A percentile compares a stretch with the other conserved stretches of the same genome.
phyloP scores from a whole-genome alignment of 176 grass and related monocot species.

The Stipa capillata region DNA sequence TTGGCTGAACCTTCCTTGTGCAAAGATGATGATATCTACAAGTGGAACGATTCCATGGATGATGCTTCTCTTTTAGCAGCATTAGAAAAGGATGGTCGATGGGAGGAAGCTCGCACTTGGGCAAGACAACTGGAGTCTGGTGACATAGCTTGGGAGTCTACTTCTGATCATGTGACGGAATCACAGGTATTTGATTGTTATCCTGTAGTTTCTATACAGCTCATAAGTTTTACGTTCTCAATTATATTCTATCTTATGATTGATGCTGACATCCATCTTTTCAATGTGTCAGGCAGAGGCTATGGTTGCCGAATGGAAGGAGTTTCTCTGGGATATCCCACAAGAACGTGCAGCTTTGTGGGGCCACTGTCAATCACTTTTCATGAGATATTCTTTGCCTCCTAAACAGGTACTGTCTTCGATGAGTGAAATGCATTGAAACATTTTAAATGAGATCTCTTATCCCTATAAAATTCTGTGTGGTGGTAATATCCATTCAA shows the following conservation, averaged over 20 bases:
- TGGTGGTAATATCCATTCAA: background rate
- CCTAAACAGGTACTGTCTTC: slow-evolving; percentile 50
- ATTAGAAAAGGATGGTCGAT: slow-evolving; percentile 69
- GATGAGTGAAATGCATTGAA: background rate
- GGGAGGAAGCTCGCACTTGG: slow-evolving; percentile 93
- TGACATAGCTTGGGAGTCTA: slow-evolving; percentile 66
- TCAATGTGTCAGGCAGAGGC: slow-evolving; percentile 66
- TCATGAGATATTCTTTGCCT: slow-evolving; percentile 75
- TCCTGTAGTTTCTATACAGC: background rate
- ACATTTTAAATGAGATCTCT: background rate
- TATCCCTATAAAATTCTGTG: slow-evolving; percentile 1
- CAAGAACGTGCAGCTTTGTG: slow-evolving; percentile 94
- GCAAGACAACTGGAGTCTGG: slow-evolving; percentile 76
- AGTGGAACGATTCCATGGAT: slow-evolving; percentile 73
- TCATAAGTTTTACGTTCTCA: slow-evolving; percentile 1
- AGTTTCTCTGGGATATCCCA: slow-evolving; percentile 97
- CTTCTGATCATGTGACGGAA: slow-evolving; percentile 91
- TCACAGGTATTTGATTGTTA: slow-evolving; percentile 57
- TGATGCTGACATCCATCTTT: slow-evolving; percentile 5
- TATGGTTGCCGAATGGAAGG: slow-evolving; percentile 98
- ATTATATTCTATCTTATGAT: background rate
- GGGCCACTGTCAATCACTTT: slow-evolving; percentile 91
- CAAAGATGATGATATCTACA: slow-evolving; percentile 57
- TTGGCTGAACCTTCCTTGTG: slow-evolving; percentile 56
- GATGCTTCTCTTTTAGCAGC: slow-evolving; percentile 70